Base-by-base conservation (phyloP, 1,139 yeast genomes). In the Taphrina pruni region DNA sequence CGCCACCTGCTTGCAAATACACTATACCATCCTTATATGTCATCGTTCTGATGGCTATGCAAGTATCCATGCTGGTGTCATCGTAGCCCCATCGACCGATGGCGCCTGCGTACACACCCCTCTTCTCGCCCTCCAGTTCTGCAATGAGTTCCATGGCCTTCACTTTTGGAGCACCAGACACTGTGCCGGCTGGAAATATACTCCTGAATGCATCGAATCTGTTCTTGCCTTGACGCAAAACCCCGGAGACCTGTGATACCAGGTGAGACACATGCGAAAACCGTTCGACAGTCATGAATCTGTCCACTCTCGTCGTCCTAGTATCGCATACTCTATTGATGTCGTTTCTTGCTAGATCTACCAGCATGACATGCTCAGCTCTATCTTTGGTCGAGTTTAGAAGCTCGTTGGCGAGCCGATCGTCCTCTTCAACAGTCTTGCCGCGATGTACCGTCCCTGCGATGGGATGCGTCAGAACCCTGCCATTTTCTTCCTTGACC, bases 41-140 rank as follows among this genome's bases (percentile, higher is more conserved):
- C 98, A 94, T 94, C 0, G 99, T 94, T 80, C 99, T 86, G 74
- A 94, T 82, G 0, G 99, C 99, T 77, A 94, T 94, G 80, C 99
- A 94, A 0, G 98, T 94, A 77, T 94, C 96, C 98, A 94, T 94
- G 38, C 92, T 85, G 75, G 86, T 87, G 20, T 95, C 91, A 76
- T 91, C 97, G 77, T 92, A 94, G 0, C 97, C 93, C 97, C 97
- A 94, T 78, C 90, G 89, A 11, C 99, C 99, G n/a, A 94, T 97
- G 0, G 99, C 99, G 72, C 99, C 99, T 0, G 99, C 99, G 77
- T 94, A 94, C 14, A 93, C 93, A 56, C 99, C 99, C 76, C 99
- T 85, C 76, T 92, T 90, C 77, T 94, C 98, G 73, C 86, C 84
- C 77, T 94, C 99, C 66, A 94, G 81, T 77, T 90, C 96, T 39